Evolutionary conservation across 176 grass and related monocot species (phyloP).

Genomic region (Saccharum spontaneum): DNA sequence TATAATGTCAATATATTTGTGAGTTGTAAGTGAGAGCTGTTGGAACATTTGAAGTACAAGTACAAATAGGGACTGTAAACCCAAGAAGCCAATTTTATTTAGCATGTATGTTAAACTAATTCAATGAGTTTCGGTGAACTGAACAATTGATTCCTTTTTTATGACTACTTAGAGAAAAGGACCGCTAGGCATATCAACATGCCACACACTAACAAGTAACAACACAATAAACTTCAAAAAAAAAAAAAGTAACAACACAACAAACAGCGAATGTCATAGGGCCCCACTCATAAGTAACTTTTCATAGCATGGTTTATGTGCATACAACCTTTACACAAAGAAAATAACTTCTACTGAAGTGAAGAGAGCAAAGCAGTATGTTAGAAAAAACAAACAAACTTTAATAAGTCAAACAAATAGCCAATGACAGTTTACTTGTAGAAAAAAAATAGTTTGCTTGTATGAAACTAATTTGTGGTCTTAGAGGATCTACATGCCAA

Average conservation of each 20-base stretch:
- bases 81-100: background rate
- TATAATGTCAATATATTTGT: constrained; percentile 13
- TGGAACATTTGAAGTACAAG: background rate
- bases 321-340: background rate
- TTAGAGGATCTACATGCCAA: background rate
- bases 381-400: background rate
- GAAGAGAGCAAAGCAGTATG: background rate
- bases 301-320: background rate
- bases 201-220: background rate
- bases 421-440: background rate
- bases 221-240: background rate
- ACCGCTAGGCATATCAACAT: background rate
- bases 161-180: background rate
- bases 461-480: background rate
- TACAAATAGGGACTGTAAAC: constrained; percentile 6
- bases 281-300: background rate
- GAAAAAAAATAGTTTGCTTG: background rate
- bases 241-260: no score
- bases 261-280: background rate
- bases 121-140: background rate
- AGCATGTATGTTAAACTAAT: constrained; percentile 5
- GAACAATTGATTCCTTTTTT: background rate
- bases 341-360: background rate
- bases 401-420: background rate
- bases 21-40: background rate